Evolutionary conservation across 306 rosid genomes (phyloP).

Genomic region (Geum urbanum): DNA sequence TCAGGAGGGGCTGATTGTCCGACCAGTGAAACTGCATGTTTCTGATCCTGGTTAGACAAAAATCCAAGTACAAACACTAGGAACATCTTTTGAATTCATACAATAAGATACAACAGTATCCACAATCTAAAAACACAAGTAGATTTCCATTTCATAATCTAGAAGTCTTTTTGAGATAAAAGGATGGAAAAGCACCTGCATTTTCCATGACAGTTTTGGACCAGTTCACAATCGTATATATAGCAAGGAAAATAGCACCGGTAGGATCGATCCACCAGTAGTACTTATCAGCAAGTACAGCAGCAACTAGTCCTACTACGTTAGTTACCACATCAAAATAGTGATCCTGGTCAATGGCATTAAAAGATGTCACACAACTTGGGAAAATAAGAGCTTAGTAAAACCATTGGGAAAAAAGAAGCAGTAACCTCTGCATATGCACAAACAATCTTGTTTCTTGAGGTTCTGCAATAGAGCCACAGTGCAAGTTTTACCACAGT

Average conservation of each 20-base stretch:
- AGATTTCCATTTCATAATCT: not conserved
- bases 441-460: constrained; percentile 75
- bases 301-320: constrained; percentile 77
- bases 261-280: constrained; percentile 94
- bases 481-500: constrained; percentile 69
- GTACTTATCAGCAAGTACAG: constrained; percentile 73
- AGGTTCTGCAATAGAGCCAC: constrained; percentile 85
- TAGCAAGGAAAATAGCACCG: constrained; percentile 85
- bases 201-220: constrained; percentile 86
- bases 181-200: constrained; percentile 50
- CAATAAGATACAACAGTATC: not conserved
- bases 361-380: constrained; percentile 10
- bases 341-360: constrained; percentile 66
- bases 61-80: not conserved
- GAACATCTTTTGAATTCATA: not conserved
- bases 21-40: constrained; percentile 63
- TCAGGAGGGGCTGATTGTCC: constrained; percentile 97
- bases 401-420: not conserved
- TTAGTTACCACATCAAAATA: constrained; percentile 93
- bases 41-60: not conserved
- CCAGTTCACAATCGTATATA: constrained; percentile 87
- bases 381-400: not conserved
- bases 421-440: constrained; percentile 72
- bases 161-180: not conserved
- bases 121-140: not conserved